Percentiles rank a stretch among this genome's conserved stretches.
These are phyloP conservation scores for Dendrobium officinale DNA, from an alignment of 106 monocot genomes.

Conservation along the genomic window DNA sequence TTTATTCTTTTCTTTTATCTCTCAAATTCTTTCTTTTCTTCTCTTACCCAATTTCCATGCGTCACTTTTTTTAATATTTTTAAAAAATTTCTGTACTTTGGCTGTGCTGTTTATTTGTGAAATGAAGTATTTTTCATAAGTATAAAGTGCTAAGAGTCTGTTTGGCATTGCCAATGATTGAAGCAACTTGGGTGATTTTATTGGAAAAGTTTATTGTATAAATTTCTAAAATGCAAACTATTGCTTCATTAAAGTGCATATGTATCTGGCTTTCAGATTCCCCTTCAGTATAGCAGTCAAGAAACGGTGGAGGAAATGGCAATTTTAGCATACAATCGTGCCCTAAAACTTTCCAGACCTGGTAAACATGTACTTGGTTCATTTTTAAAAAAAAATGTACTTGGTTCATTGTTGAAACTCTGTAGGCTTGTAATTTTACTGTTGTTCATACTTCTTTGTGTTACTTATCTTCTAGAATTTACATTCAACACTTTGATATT, in stretches of 20 bases:
- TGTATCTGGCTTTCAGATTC: constrained; percentile 45
- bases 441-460: not conserved
- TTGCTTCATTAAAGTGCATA: not conserved
- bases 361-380: constrained; percentile 29
- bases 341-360: constrained; percentile 78
- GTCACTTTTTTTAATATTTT: not conserved
- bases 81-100: not conserved
- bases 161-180: not conserved
- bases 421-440: not conserved
- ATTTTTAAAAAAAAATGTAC: not conserved
- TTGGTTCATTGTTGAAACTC: not conserved
- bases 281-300: constrained; percentile 57
- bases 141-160: not conserved
- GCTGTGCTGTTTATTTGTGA: not conserved
- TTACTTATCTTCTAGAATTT: not conserved
- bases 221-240: not conserved
- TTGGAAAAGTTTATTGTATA: not conserved
- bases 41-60: not conserved
- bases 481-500: not conserved
- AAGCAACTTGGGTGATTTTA: not conserved
- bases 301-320: constrained; percentile 84
- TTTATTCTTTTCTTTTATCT: not conserved
- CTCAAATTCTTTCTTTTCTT: not conserved
- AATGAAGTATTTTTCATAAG: not conserved
- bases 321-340: constrained; percentile 77